Conservation (phyloP, 1,284 basidiomycete species). For the Neotropicomus parvogracilis region DNA sequence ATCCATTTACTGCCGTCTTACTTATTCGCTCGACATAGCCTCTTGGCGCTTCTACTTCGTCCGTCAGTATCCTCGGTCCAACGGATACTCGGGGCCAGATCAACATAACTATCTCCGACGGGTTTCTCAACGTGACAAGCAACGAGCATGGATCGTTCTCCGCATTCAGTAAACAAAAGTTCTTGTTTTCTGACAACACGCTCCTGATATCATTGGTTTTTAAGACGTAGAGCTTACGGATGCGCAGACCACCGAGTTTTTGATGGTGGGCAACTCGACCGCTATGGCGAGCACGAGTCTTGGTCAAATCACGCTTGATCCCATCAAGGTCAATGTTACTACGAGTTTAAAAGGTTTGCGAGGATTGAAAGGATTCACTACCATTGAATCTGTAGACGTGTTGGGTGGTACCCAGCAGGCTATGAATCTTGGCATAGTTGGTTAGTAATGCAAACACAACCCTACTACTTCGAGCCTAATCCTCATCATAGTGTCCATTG, state of each 20-base stretch:
- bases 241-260: conserved; percentile 46
- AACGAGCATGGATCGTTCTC: conserved; percentile 51
- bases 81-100: conserved; percentile 65
- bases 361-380: conserved; percentile 57
- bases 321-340: conserved; percentile 74
- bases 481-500: conserved; percentile 48
- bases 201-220: conserved; percentile 4
- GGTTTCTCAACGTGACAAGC: conserved; percentile 50
- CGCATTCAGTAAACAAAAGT: conserved; percentile 48
- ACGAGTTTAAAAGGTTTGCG: conserved; percentile 61
- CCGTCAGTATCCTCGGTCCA: conserved; percentile 47
- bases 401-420: conserved; percentile 63
- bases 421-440: conserved; percentile 59
- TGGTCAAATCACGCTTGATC: conserved; percentile 66
- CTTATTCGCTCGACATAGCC: conserved; percentile 39
- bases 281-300: conserved; percentile 67
- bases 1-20: not conserved
- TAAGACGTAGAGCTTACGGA: conserved; percentile 53
- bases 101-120: conserved; percentile 60
- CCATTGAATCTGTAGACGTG: conserved; percentile 66
- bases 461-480: not conserved
- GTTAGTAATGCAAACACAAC: conserved; percentile 27
- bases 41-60: conserved; percentile 55
- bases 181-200: not conserved
- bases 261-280: conserved; percentile 59